Base-by-base conservation (phyloP, 805 yeast genomes). In the Jamesozyma jinghongensis region DNA sequence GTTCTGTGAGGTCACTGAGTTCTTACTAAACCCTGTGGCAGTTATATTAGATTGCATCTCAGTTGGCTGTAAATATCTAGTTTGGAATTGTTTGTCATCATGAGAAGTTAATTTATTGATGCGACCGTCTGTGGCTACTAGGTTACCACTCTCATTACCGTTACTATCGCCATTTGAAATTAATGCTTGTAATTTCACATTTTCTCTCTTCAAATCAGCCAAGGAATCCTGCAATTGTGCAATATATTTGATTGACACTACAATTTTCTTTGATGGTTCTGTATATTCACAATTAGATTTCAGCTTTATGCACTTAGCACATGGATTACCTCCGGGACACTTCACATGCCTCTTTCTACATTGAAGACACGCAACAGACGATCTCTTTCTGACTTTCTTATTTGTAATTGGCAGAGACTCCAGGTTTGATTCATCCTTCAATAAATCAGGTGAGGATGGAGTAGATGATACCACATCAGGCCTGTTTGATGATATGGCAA, bases 251-350 rank as follows among this genome's bases (percentile, higher is more conserved):
- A 81, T 71, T 1, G 87, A 79, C 0, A 82, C 81, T 22, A 81
- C 84, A 11, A 83, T 69, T 51, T 82, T 81, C 62, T 75, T 79
- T 38, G 80, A 83, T 8, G 80, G 84, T 53, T 79, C 85, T 16
- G 74, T 70, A 49, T 81, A 83, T 50, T 80, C 86, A 62, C 92
- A 83, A 18, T 68, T 67, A 3, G 76, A 64, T 37, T 68, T 70
- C 13, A 81, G 74, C 37, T 68, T 55, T 12, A 59, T 60, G 54
- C 92, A 83, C 51, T 77, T 77, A 38, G 65, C 59, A 56, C 92
- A 83, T 0, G 87, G 86, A 36, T 78, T 74, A 1, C 85, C 85
- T 2, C 87, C 87, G 12, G 85, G 85, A 53, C 92, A 83, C 46
- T 81, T 74, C 33, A 80, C 75, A 59, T 83, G 92, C 40, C 86